Conservation (phyloP, 306 rosid species). For the Glycine latifolia region DNA sequence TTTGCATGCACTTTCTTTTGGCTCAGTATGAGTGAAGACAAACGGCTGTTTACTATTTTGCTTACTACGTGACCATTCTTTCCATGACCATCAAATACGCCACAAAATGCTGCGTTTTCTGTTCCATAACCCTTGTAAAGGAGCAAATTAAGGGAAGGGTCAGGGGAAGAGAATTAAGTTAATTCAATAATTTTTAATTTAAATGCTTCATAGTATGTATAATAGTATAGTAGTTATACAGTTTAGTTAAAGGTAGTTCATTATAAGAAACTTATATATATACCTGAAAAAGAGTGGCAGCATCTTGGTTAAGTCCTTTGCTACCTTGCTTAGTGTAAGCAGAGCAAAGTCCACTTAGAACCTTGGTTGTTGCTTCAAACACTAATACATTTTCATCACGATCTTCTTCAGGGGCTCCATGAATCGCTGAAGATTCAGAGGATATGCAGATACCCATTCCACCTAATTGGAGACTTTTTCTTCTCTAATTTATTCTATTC, state of each 20-base stretch:
- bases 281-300: conserved; percentile 67
- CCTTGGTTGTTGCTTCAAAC: conserved; percentile 34
- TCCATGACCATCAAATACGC: conserved; percentile 83
- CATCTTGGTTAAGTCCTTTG: conserved; percentile 78
- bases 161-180: not conserved
- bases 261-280: not conserved
- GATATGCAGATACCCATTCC: conserved; percentile 71
- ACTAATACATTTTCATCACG: conserved; percentile 41
- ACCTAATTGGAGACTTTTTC: not conserved
- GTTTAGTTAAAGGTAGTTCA: not conserved
- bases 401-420: conserved; percentile 44
- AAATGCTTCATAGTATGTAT: not conserved
- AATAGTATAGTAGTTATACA: too few relatives aligned
- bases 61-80: conserved; percentile 63
- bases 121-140: conserved; percentile 55
- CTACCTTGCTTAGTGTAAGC: conserved; percentile 58
- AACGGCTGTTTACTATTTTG: conserved; percentile 53
- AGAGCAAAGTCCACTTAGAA: conserved; percentile 41
- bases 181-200: not conserved
- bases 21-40: conserved; percentile 52
- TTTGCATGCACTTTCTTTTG: conserved; percentile 39
- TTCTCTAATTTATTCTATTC: not conserved
- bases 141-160: too few relatives aligned
- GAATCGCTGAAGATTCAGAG: conserved; percentile 53
- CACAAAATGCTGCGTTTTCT: conserved; percentile 50